Evolutionary conservation across 768 basidiomycete genomes (phyloP).

Genomic region (Guyanaporus albipodus): DNA sequence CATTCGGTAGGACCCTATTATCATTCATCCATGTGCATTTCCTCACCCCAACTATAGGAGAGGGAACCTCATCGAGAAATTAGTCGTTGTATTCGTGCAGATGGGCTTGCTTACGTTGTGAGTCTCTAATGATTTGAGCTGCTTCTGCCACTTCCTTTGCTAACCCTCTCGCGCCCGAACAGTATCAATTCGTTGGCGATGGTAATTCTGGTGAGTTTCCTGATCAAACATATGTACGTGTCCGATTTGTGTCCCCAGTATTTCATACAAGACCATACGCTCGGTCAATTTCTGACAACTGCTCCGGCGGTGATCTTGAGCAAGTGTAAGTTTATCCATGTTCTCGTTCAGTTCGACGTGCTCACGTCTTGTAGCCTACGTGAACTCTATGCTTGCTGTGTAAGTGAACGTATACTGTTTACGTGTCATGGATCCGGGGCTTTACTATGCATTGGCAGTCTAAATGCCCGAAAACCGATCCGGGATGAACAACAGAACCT

Average conservation of each 20-base stretch:
- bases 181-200: conserved; percentile 12
- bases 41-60: neutral
- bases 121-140: too few species aligned
- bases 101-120: conserved; percentile 16
- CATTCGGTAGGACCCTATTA: neutral
- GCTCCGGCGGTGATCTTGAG: conserved; percentile 13
- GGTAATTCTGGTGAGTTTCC: conserved; percentile 8
- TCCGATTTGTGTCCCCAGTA: conserved; percentile 9
- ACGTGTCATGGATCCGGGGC: neutral
- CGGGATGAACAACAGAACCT: conserved; percentile 8
- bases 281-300: neutral
- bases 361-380: conserved; percentile 13
- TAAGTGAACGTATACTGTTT: neutral
- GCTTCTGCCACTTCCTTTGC: too few species aligned
- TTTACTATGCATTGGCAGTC: conserved; percentile 1
- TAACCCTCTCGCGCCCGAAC: neutral
- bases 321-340: conserved; percentile 5
- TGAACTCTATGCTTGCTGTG: conserved; percentile 23
- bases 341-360: neutral
- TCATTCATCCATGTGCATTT: neutral
- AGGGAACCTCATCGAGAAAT: conserved; percentile 2
- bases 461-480: conserved; percentile 10
- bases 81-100: conserved; percentile 8
- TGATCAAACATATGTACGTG: neutral
- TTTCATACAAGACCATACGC: neutral